Conservation (phyloP, 2,329 filamentous ascomycete species). For the Phaeoacremonium minimum region DNA sequence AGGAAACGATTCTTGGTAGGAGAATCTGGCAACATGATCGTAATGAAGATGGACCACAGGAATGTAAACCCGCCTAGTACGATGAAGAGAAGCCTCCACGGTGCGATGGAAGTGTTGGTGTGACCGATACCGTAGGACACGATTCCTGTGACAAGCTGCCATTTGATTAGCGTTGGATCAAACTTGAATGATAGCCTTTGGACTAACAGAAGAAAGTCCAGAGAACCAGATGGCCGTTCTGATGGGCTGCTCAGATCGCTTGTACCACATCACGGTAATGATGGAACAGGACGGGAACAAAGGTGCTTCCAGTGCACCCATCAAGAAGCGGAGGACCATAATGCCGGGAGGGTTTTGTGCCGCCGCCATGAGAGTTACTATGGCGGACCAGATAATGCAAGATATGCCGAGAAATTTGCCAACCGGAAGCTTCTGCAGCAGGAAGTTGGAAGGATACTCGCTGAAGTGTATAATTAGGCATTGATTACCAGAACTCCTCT, state of each 20-base stretch:
- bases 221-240: conserved; percentile 9
- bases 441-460: conserved; percentile 21
- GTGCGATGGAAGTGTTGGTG: background rate
- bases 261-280: conserved; percentile 12
- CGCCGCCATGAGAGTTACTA: conserved; percentile 15
- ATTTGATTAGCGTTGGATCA: too few relatives aligned
- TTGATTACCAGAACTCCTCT: too few relatives aligned
- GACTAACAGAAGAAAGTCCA: conserved; percentile 15
- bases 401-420: conserved; percentile 28
- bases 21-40: conserved; percentile 52
- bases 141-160: background rate
- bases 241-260: conserved; percentile 8
- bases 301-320: conserved; percentile 17
- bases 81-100: conserved; percentile 3
- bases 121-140: background rate
- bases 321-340: conserved; percentile 14
- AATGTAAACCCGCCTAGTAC: conserved; percentile 3
- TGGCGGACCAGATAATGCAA: conserved; percentile 33
- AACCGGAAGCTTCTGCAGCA: conserved; percentile 23
- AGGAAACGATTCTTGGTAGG: conserved; percentile 57
- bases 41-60: conserved; percentile 38
- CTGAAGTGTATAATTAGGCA: too few relatives aligned
- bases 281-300: conserved; percentile 4
- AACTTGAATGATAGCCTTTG: too few relatives aligned
- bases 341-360: conserved; percentile 15